Evolutionary conservation across 208 protist genomes (phyloP), one percentile per base, ranked within the genome.

Genomic region (Naegleria gruberi): DNA sequence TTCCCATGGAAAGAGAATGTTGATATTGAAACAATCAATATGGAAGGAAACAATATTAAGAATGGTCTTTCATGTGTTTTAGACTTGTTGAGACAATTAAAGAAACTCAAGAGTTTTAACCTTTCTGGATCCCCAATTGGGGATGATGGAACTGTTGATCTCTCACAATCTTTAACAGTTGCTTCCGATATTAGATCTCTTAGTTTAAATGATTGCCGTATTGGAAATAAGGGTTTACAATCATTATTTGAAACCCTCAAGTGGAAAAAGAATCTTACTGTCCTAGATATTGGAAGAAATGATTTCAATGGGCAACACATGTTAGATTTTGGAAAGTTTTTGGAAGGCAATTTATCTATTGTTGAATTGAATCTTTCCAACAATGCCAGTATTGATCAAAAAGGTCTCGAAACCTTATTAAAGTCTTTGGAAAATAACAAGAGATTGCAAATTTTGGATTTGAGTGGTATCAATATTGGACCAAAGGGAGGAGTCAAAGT

Each of bases 1-100:
- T 86, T 86, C 43, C 82, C 15, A 46, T 86, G 82, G 82, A 86
- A 42, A 10, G 82, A 86, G 19, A 86, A 86, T 46, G 17, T 86
- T 10, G 82, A 86, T 12, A 26, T 86, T 12, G 30, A 86, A 46
- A n/a, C 17, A 86, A 46, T 86, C 12, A 37, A 86, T 86, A 45
- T 86, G 5, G 15, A 6, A 47, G 42, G 34, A 47, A 86, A 86
- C n/a, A 65, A 23, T 65, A 23, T 86, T 46, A 34, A 86, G 17
- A 30, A 37, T 17, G 42, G 82, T 46, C 42, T 23, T 37, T 30
- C 7, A 46, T 30, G 15, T 47, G 19, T 47, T 30, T 23, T 86
- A 30, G 42, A 86, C 34, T 26, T 86, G 34, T 42, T 43, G 19
- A 46, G 17, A 17, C 82, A 86, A 42, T 86, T 86, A 40, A 43